These are phyloP conservation scores for Colletotrichum truncatum DNA, from an alignment of 2,329 filamentous ascomycete genomes.

Conservation along the genomic window DNA sequence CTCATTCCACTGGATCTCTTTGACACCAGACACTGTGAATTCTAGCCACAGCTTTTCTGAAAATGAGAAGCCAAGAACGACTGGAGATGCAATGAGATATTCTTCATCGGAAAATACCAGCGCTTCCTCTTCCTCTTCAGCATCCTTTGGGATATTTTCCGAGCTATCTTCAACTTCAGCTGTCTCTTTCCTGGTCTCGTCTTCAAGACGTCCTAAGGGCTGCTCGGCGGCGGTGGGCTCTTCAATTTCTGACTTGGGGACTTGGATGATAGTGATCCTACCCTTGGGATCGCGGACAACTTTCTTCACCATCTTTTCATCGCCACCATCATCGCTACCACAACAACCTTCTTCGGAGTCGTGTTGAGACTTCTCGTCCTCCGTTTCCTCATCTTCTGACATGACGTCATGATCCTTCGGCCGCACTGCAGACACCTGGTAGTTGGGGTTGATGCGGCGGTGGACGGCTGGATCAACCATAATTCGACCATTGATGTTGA, in stretches of 20 bases:
- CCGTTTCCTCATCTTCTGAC: constrained; percentile 57
- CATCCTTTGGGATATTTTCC: constrained; percentile 28
- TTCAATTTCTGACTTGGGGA: constrained; percentile 45
- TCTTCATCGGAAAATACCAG: constrained; percentile 82
- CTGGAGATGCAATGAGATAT: constrained; percentile 82
- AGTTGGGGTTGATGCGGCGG: constrained; percentile 87
- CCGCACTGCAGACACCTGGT: constrained; percentile 78
- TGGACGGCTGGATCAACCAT: constrained; percentile 90
- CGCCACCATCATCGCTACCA: constrained; percentile 50
- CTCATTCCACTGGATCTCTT: constrained; percentile 86
- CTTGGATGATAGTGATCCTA: constrained; percentile 36
- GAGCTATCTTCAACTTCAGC: constrained; percentile 39
- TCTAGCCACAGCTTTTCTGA: constrained; percentile 91
- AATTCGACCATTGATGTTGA: constrained; percentile 86
- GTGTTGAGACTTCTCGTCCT: constrained; percentile 51
- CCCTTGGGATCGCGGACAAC: constrained; percentile 57
- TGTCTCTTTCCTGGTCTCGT: constrained; percentile 35
- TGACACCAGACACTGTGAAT: constrained; percentile 81
- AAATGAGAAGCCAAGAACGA: constrained; percentile 88
- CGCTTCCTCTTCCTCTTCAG: constrained; percentile 41
- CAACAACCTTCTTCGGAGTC: constrained; percentile 48
- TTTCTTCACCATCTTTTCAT: constrained; percentile 59
- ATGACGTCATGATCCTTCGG: constrained; percentile 74
- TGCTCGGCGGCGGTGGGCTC: constrained; percentile 54
- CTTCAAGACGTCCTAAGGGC: constrained; percentile 52